Evolutionary conservation across 2,329 filamentous ascomycete species (phyloP).

Genomic region (Alternaria solani): DNA sequence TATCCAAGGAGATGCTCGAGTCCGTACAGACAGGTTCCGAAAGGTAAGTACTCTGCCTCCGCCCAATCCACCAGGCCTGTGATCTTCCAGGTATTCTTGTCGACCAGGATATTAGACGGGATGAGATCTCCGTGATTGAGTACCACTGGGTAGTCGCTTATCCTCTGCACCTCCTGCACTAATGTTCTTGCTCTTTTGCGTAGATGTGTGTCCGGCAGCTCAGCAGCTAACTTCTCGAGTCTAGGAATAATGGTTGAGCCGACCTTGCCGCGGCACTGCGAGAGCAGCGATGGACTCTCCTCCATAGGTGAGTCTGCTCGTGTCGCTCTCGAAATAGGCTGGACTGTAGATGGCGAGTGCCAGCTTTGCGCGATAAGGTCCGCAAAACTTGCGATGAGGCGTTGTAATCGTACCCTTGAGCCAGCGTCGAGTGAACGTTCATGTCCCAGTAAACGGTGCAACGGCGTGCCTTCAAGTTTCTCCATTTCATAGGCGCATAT

Average conservation of each 20-base stretch:
- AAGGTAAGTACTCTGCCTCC: constrained; percentile 68
- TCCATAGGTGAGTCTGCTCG: constrained; percentile 33
- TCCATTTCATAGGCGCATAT: constrained; percentile 40
- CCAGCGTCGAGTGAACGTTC: neutral
- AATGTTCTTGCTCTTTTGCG: constrained; percentile 25
- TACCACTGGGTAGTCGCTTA: constrained; percentile 61
- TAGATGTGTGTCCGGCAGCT: constrained; percentile 36
- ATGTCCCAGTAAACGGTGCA: constrained; percentile 24
- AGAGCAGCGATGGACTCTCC: constrained; percentile 15
- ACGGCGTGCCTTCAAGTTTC: constrained; percentile 33
- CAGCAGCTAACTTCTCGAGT: constrained; percentile 31
- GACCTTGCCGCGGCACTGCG: constrained; percentile 39
- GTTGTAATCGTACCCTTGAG: constrained; percentile 23
- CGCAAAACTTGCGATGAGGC: constrained; percentile 41
- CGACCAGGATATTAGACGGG: constrained; percentile 65
- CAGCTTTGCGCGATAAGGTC: constrained; percentile 37
- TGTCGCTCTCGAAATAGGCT: neutral
- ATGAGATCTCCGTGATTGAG: constrained; percentile 69
- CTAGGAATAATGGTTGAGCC: constrained; percentile 37
- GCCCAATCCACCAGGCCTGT: constrained; percentile 70
- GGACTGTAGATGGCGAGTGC: constrained; percentile 2
- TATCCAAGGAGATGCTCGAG: constrained; percentile 67
- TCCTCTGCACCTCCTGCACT: constrained; percentile 53
- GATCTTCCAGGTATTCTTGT: constrained; percentile 55
- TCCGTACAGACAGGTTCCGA: constrained; percentile 67